phyloP scores from a whole-genome alignment of 352 stramenopile species.

The Globisporangium paroecandrum region DNA sequence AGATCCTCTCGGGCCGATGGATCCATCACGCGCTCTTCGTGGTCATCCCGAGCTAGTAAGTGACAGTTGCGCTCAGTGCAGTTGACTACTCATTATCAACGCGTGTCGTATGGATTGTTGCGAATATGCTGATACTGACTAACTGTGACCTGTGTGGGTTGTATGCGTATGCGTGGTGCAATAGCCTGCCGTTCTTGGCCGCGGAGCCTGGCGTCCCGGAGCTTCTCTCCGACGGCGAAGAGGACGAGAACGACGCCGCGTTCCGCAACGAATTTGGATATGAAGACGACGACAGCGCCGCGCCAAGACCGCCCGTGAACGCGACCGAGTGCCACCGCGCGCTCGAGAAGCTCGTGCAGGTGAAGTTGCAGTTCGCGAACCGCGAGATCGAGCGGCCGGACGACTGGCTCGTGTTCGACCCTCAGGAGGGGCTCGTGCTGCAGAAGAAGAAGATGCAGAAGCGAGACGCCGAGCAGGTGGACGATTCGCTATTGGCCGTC shows the following conservation, averaged over 20 bases:
- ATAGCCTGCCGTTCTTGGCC: slow-evolving; percentile 52
- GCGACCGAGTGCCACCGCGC: slow-evolving; percentile 35
- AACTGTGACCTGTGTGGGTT: not conserved
- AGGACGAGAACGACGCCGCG: slow-evolving; percentile 16
- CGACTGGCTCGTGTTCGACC: slow-evolving; percentile 77
- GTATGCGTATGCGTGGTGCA: not conserved
- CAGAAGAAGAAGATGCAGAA: slow-evolving; percentile 36
- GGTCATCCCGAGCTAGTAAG: slow-evolving; percentile 51
- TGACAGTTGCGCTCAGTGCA: slow-evolving; percentile 1
- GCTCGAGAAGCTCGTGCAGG: slow-evolving; percentile 54
- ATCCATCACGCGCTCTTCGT: slow-evolving; percentile 54
- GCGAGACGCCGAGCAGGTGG: slow-evolving; percentile 12
- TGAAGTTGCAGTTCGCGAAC: slow-evolving; percentile 57
- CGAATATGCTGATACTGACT: not conserved
- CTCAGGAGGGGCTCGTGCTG: slow-evolving; percentile 51
- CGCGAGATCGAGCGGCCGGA: slow-evolving; percentile 51
- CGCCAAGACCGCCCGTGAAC: slow-evolving; percentile 24
- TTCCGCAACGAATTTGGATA: slow-evolving; percentile 19
- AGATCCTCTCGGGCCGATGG: slow-evolving; percentile 54
- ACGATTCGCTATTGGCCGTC: not conserved
- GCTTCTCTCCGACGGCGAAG: slow-evolving; percentile 50
- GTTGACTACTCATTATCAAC: no score
- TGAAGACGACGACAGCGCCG: slow-evolving; percentile 22
- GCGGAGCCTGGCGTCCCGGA: slow-evolving; percentile 57
- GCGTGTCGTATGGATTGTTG: not conserved